A percentile compares a stretch with the other conserved stretches of the same genome.
Conservation (phyloP, 2,329 filamentous ascomycete species). For the Zarea fungicola region DNA sequence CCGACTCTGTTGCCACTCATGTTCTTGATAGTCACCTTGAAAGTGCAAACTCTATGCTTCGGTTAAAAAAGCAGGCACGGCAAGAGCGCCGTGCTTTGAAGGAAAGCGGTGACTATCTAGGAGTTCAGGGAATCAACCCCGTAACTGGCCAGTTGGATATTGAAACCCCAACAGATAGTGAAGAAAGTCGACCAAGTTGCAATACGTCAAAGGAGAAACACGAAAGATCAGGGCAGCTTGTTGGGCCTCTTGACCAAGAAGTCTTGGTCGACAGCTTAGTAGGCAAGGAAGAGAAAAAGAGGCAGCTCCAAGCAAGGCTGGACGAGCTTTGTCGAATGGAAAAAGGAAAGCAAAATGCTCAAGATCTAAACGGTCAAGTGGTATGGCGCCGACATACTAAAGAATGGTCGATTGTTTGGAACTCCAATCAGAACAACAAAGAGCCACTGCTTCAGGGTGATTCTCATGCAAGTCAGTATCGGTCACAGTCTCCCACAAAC, state of each 20-base stretch:
- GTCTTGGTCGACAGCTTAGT: too few relatives aligned
- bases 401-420: conserved; percentile 48
- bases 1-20: conserved; percentile 7
- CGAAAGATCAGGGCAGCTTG: conserved; percentile 28
- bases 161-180: conserved; percentile 45
- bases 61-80: conserved; percentile 28
- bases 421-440: conserved; percentile 39
- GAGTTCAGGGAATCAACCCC: conserved; percentile 54
- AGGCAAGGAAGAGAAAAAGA: conserved; percentile 35
- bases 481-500: too few relatives aligned
- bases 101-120: conserved; percentile 53
- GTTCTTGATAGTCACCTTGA: conserved; percentile 14
- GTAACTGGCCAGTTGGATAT: conserved; percentile 48
- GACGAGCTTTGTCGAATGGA: conserved; percentile 39
- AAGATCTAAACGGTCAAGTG: conserved; percentile 26
- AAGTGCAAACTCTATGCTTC: conserved; percentile 20
- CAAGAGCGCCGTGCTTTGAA: conserved; percentile 41
- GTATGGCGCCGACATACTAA: conserved; percentile 41
- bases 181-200: conserved; percentile 27
- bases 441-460: background rate
- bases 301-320: conserved; percentile 24
- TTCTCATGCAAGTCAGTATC: background rate
- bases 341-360: conserved; percentile 33
- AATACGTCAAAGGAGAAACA: conserved; percentile 24
- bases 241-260: conserved; percentile 28